Percentiles rank a stretch among this genome's conserved stretches.
Evolutionary conservation across 176 grass and related monocot species (phyloP).

Genomic region (Pontederia crassipes): DNA sequence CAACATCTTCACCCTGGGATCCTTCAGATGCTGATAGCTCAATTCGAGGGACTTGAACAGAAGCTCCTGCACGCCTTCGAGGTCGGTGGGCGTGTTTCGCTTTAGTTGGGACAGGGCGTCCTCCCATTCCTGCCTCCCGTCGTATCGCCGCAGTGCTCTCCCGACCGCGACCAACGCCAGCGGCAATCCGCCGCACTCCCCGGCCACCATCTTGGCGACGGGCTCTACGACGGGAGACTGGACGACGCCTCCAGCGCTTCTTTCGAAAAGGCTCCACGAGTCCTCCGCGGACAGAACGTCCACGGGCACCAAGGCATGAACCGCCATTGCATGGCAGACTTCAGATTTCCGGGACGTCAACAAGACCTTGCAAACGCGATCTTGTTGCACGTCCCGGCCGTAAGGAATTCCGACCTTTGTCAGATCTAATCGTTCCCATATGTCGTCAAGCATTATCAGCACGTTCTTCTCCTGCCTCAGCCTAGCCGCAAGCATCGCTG

Average conservation of each 20-base stretch:
- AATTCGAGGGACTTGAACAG: conserved; percentile 17
- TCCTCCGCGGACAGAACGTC: conserved; percentile 14
- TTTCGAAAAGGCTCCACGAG: conserved; percentile 29
- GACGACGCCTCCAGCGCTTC: conserved; percentile 8
- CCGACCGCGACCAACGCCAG: conserved; percentile 22
- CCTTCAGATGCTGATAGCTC: conserved; percentile 22
- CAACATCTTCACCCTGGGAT: conserved; percentile 6
- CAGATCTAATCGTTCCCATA: conserved; percentile 21
- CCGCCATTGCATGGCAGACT: conserved; percentile 16
- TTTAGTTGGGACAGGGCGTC: conserved; percentile 10
- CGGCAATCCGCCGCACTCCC: conserved; percentile 18
- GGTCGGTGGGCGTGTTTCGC: neutral
- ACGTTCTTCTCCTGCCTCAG: conserved; percentile 10
- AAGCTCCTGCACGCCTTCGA: conserved; percentile 9
- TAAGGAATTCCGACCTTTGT: conserved; percentile 20
- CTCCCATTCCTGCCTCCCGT: neutral
- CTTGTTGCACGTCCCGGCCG: neutral
- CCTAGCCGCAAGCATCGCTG: neutral
- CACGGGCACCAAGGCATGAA: conserved; percentile 14
- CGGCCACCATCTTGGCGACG: conserved; percentile 7
- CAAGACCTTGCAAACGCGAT: conserved; percentile 18
- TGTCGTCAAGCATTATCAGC: conserved; percentile 22
- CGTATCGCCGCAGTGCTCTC: neutral
- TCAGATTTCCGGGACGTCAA: conserved; percentile 16
- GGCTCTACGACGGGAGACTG: conserved; percentile 13